Evolutionary conservation across 495 filamentous ascomycete genomes (phyloP).

Genomic region (Apiosordaria backusii): DNA sequence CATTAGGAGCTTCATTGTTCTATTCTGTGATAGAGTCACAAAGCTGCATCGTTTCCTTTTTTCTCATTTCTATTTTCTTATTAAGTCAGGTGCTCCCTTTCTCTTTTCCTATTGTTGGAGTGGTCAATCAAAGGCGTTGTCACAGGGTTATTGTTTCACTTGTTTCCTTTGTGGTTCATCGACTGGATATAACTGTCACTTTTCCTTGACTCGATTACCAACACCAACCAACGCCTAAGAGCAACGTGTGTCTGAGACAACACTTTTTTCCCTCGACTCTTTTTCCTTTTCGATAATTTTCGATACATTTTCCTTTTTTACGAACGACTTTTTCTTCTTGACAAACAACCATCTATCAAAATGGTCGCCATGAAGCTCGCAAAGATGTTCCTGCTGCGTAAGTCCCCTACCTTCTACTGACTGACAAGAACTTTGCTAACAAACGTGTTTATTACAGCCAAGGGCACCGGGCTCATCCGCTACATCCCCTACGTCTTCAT

Average conservation of each 20-base stretch:
- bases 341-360: slow-evolving; percentile 6
- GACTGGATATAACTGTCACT: slow-evolving; percentile 1
- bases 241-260: neutral
- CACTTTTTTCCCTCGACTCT: neutral
- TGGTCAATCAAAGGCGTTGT: neutral
- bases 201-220: neutral
- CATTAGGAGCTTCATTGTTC: neutral
- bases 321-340: neutral
- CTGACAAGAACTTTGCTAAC: slow-evolving; percentile 13
- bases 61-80: neutral
- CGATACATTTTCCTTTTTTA: neutral
- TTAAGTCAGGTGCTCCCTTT: neutral
- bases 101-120: neutral
- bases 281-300: neutral
- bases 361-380: slow-evolving; percentile 17
- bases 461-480: slow-evolving; percentile 15
- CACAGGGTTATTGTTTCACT: neutral
- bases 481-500: slow-evolving; percentile 26
- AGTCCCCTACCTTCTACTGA: neutral
- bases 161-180: neutral
- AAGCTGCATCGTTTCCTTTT: neutral
- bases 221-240: neutral
- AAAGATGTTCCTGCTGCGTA: slow-evolving; percentile 21
- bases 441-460: slow-evolving; percentile 5
- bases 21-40: neutral